These are phyloP conservation scores for Mariannaea sp. DNA, from an alignment of 2,329 filamentous ascomycete genomes.

Conservation along the genomic window DNA sequence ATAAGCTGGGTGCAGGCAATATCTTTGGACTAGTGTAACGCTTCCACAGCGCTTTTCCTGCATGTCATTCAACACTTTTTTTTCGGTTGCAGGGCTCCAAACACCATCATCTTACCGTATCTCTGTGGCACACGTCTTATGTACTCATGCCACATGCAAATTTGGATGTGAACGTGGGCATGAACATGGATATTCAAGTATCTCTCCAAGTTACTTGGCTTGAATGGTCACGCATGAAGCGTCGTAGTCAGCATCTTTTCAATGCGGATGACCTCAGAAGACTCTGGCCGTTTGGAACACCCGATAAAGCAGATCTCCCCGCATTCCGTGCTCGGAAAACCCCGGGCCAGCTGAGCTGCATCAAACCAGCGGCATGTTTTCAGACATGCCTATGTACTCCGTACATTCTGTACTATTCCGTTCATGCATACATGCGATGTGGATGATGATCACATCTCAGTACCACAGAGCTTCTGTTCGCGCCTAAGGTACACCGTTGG, in stretches of 20 bases:
- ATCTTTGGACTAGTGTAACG: slow-evolving; percentile 22
- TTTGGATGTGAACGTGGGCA: background rate
- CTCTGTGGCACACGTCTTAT: slow-evolving; percentile 2
- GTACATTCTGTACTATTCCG: too few relatives aligned
- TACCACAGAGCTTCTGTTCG: slow-evolving; percentile 18
- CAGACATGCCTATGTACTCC: too few relatives aligned
- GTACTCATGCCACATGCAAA: background rate
- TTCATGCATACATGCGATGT: background rate
- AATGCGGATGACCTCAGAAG: background rate
- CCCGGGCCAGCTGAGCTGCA: slow-evolving; percentile 15
- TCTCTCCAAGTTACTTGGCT: too few relatives aligned
- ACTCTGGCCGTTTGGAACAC: background rate
- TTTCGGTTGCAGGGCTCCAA: background rate
- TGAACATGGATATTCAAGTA: too few relatives aligned
- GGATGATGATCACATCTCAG: slow-evolving; percentile 10
- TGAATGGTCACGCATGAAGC: too few relatives aligned
- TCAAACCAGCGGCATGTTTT: slow-evolving; percentile 2
- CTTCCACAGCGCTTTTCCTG: slow-evolving; percentile 7
- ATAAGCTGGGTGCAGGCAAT: slow-evolving; percentile 23
- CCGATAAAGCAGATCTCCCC: background rate
- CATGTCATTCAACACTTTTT: slow-evolving; percentile 22
- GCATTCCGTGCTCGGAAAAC: slow-evolving; percentile 9
- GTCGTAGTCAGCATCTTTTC: too few relatives aligned
- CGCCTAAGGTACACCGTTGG: too few relatives aligned
- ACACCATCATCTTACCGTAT: background rate